Base-by-base conservation (phyloP, 495 filamentous ascomycete genomes). In the Tuber brumale region DNA sequence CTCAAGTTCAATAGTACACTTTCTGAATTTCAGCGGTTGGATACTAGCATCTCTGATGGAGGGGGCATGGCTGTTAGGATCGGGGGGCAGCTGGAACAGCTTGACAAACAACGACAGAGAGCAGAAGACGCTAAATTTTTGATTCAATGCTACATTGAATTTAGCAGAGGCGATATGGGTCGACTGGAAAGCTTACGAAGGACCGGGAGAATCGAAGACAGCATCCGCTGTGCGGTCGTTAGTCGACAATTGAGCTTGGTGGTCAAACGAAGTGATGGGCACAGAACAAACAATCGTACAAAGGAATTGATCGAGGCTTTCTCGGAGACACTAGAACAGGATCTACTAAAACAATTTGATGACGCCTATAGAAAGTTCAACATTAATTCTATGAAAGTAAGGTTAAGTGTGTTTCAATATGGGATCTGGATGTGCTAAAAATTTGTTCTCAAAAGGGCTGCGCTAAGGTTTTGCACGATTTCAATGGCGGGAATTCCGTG, bases 261-360 rank as follows among this genome's bases (percentile, higher is more conserved):
- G 45, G 81, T 82, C 43, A 83, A 79, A n/a, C 77, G 82, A 66
- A 83, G 75, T n/a, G 81, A 83, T 66, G 81, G 81, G 6, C 71
- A 74, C 21, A 78, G 74, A n/a, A 18, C 57, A 66, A 76, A 42
- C 41, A 78, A 82, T 80, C 94, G 95, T 74, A 95, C 95, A 7
- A 88, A 92, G 75, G 94, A 97, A 83, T 88, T 96, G 41, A 92
- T 99, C 72, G 96, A 99, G 84, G 97, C 97, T 80, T 99, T 97
- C 84, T 94, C 93, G 0, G 96, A 99, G 84, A 93, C 91, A 0
- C 84, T 99, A 75, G 96, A 99, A 84, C 96, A 97, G 81, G 96
- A 99, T 82, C 86, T 99, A 42, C 85, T 99, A 72, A 93, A 93
- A 83, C 94, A 97, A 80, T 99, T 99, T 84, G 96, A 99, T 85